These are phyloP conservation scores for Penicillium sp. DNA, from an alignment of 2,329 filamentous ascomycete genomes.

Conservation along the genomic window DNA sequence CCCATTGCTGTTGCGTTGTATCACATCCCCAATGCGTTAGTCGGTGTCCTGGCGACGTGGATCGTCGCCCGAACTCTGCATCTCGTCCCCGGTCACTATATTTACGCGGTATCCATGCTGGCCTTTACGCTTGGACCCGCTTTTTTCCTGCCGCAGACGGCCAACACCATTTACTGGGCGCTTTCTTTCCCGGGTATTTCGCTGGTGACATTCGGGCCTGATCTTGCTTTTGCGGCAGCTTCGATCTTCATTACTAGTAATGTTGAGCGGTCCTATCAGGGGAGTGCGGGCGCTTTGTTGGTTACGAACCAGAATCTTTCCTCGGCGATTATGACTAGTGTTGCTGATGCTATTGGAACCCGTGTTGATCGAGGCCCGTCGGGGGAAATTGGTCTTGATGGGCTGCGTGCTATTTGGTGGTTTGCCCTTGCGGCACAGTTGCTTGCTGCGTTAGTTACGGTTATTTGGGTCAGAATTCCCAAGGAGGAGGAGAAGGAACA, in stretches of 20 bases:
- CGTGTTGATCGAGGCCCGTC: conserved; percentile 20
- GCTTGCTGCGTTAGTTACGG: conserved; percentile 34
- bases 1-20: conserved; percentile 46
- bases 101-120: conserved; percentile 46
- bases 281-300: conserved; percentile 46
- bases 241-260: conserved; percentile 51
- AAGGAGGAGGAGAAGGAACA: conserved; percentile 42
- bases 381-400: conserved; percentile 30
- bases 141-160: conserved; percentile 43
- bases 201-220: conserved; percentile 48
- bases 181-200: conserved; percentile 46
- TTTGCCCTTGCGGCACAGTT: conserved; percentile 40
- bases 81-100: conserved; percentile 46
- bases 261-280: conserved; percentile 48
- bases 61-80: conserved; percentile 49
- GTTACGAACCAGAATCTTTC: conserved; percentile 50
- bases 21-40: conserved; percentile 45
- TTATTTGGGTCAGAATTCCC: conserved; percentile 42
- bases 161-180: conserved; percentile 45
- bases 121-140: conserved; percentile 40
- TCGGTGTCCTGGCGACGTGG: conserved; percentile 46
- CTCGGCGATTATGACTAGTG: conserved; percentile 40
- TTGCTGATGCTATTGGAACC: conserved; percentile 39
- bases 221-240: conserved; percentile 48
- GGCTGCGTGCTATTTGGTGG: conserved; percentile 43